Evolutionary conservation across 441 rosid species (phyloP).

Genomic region (Melastoma candidum): DNA sequence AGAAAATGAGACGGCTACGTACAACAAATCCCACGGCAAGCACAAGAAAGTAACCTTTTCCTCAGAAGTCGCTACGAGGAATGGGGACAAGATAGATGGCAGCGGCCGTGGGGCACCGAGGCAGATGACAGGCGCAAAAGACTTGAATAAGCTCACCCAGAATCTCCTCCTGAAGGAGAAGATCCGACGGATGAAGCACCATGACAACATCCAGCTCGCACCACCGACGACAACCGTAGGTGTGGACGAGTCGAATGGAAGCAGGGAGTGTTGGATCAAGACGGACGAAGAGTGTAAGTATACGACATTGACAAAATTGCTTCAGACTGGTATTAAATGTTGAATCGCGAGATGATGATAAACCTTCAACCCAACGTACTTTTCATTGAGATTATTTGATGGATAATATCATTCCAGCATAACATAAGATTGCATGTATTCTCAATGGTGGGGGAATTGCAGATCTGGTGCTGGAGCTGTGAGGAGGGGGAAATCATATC

Average conservation of each 20-base stretch:
- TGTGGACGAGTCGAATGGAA: slow-evolving; percentile 8
- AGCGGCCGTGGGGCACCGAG: not conserved
- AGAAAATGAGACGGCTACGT: not conserved
- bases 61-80: not conserved
- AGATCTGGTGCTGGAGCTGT: no score
- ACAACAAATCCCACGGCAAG: not conserved
- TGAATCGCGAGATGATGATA: no score
- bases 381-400: no score
- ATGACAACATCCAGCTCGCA: not conserved
- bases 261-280: slow-evolving; percentile 18
- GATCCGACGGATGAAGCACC: slow-evolving; percentile 10
- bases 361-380: no score
- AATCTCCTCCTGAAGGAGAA: slow-evolving; percentile 5
- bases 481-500: no score
- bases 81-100: slow-evolving; percentile 1
- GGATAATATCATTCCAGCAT: no score
- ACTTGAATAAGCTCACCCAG: slow-evolving; percentile 8
- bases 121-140: slow-evolving; percentile 6
- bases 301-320: no score
- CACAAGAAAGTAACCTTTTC: not conserved
- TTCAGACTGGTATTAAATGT: no score
- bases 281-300: slow-evolving; percentile 17
- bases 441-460: no score
- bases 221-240: not conserved
- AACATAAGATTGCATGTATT: no score